Conservation (phyloP, 2,329 filamentous ascomycete species). For the Exophiala phaeomuriformis region DNA sequence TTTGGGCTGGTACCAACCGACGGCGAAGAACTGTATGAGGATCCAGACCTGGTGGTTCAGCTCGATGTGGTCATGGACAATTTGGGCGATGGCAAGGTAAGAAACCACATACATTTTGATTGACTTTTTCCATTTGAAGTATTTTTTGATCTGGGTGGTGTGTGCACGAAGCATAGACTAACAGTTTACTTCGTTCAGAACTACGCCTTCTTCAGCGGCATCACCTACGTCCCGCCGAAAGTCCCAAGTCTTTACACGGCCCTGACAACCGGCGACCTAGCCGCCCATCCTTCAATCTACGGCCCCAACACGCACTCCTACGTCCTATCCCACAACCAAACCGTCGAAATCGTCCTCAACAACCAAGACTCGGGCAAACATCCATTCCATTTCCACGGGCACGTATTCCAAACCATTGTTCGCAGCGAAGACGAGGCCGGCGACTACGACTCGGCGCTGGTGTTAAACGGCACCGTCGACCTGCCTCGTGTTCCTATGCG, state of each 20-base stretch:
- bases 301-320: conserved; percentile 59
- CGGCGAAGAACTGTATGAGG: conserved; percentile 50
- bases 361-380: conserved; percentile 50
- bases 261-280: conserved; percentile 51
- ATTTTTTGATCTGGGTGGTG: neutral
- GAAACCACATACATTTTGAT: conserved; percentile 34
- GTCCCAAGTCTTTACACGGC: conserved; percentile 75
- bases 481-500: conserved; percentile 41
- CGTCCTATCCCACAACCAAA: conserved; percentile 56
- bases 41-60: conserved; percentile 56
- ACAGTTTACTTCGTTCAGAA: conserved; percentile 1
- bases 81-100: conserved; percentile 59
- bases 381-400: conserved; percentile 63
- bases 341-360: conserved; percentile 36
- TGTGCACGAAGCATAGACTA: no score
- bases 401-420: conserved; percentile 59
- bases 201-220: conserved; percentile 63
- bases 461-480: conserved; percentile 20
- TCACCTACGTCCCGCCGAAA: conserved; percentile 66
- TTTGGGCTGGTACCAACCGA: conserved; percentile 61
- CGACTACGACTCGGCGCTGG: conserved; percentile 32
- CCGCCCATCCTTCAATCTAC: conserved; percentile 55
- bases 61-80: conserved; percentile 62
- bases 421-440: conserved; percentile 27
- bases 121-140: neutral